Percentiles rank a stretch among this genome's conserved stretches.
Conservation (phyloP, 768 basidiomycete species). For the Mycena olivaceomarginata region DNA sequence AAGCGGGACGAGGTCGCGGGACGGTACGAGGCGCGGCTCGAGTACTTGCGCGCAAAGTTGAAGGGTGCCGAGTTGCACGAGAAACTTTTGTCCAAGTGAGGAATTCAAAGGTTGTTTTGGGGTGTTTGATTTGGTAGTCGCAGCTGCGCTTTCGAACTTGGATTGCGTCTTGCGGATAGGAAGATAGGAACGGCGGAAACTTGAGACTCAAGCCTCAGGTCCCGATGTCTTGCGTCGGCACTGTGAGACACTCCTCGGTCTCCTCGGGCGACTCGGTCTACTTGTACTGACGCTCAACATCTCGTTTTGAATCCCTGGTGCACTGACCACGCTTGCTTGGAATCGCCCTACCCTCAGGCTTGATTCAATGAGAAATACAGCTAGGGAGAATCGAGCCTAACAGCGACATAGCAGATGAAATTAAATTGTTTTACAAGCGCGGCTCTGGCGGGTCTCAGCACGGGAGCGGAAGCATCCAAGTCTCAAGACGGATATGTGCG, state of each 20-base stretch:
- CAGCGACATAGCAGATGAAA: not conserved
- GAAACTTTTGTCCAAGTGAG: slow-evolving; percentile 73
- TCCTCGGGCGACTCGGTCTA: no score
- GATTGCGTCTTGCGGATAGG: slow-evolving; percentile 2
- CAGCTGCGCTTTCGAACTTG: not conserved
- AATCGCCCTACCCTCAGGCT: no score
- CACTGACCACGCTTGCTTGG: no score
- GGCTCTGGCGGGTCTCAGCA: not conserved
- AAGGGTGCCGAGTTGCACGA: slow-evolving; percentile 91
- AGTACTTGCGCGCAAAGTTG: slow-evolving; percentile 87
- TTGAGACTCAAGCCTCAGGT: no score
- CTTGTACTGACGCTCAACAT: no score
- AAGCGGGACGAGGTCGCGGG: slow-evolving; percentile 82
- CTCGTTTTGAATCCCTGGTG: no score
- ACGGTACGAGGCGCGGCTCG: slow-evolving; percentile 85
- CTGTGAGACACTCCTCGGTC: no score
- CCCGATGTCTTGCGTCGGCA: no score
- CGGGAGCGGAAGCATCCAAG: not conserved
- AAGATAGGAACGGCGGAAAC: no score
- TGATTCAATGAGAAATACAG: no score
- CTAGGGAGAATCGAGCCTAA: no score
- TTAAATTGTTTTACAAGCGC: not conserved
- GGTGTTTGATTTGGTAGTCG: not conserved
- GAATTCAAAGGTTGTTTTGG: slow-evolving; percentile 8
- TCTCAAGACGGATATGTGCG: slow-evolving; percentile 21